phyloP scores from a whole-genome alignment of 805 yeast species.

The Candida pseudofarinosa region DNA sequence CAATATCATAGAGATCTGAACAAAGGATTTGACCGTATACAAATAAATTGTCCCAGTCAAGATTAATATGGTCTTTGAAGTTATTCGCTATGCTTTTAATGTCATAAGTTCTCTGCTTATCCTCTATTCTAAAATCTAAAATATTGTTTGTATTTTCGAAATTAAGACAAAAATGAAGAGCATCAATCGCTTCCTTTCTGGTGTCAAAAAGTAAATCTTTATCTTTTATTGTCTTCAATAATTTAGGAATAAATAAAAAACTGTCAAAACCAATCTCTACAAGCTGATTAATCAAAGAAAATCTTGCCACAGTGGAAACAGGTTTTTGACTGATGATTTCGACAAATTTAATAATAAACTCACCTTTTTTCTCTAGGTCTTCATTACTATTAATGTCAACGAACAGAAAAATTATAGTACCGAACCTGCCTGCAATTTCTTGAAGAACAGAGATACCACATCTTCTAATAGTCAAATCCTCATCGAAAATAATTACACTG shows the following conservation, averaged over 20 bases:
- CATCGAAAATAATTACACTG: conserved; percentile 60
- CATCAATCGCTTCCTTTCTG: neutral
- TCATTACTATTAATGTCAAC: conserved; percentile 9
- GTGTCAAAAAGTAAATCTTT: conserved; percentile 32
- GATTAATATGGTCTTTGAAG: neutral
- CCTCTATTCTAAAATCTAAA: conserved; percentile 21
- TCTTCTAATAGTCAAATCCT: conserved; percentile 68
- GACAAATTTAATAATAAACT: conserved; percentile 45
- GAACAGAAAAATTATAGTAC: conserved; percentile 39
- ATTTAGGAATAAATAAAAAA: conserved; percentile 23
- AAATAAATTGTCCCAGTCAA: neutral
- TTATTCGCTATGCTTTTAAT: neutral
- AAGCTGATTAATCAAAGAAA: conserved; percentile 13
- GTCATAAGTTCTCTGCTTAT: neutral
- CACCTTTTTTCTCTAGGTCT: conserved; percentile 6
- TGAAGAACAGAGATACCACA: conserved; percentile 87
- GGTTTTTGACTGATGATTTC: conserved; percentile 52
- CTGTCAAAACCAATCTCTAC: conserved; percentile 21
- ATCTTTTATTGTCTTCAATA: conserved; percentile 27
- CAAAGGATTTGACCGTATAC: neutral
- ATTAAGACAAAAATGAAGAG: neutral
- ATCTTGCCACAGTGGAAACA: conserved; percentile 7
- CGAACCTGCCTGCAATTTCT: conserved; percentile 78
- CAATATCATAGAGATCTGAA: neutral
- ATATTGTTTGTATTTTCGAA: neutral